phyloP scores from a whole-genome alignment of 805 yeast species.

The Teunomyces barrocoloradensis region DNA sequence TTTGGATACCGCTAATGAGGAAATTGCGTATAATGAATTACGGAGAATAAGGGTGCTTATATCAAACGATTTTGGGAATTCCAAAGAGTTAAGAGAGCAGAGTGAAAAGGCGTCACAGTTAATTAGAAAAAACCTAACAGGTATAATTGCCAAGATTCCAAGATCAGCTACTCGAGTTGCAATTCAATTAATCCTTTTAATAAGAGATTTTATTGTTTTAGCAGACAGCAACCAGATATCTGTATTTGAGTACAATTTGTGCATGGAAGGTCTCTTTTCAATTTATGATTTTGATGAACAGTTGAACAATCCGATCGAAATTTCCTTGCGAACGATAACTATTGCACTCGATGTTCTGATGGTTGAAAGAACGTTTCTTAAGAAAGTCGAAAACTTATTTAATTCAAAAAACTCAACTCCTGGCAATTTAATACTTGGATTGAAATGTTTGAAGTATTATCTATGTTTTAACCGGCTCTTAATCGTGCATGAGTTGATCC shows the following conservation, averaged over 20 bases:
- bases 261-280: background rate
- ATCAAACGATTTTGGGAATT: background rate
- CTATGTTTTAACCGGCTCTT: constrained; percentile 12
- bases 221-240: background rate
- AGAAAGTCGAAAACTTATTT: background rate
- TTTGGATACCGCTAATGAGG: background rate
- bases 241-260: background rate
- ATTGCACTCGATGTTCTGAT: constrained; percentile 9
- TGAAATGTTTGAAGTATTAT: constrained; percentile 12
- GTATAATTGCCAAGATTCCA: background rate
- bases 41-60: background rate
- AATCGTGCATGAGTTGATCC: constrained; percentile 8
- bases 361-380: constrained; percentile 7
- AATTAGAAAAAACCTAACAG: background rate
- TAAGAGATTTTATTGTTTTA: constrained; percentile 1
- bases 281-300: background rate
- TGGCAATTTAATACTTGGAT: constrained; percentile 2
- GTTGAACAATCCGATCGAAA: constrained; percentile 5
- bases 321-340: constrained; percentile 7
- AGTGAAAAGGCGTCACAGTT: background rate
- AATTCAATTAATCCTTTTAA: background rate
- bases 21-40: background rate
- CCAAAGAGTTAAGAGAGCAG: background rate
- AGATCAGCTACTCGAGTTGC: background rate
- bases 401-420: background rate